These are phyloP conservation scores for Xerocomus alliaceus DNA, from an alignment of 1,284 basidiomycete genomes.

Conservation along the genomic window DNA sequence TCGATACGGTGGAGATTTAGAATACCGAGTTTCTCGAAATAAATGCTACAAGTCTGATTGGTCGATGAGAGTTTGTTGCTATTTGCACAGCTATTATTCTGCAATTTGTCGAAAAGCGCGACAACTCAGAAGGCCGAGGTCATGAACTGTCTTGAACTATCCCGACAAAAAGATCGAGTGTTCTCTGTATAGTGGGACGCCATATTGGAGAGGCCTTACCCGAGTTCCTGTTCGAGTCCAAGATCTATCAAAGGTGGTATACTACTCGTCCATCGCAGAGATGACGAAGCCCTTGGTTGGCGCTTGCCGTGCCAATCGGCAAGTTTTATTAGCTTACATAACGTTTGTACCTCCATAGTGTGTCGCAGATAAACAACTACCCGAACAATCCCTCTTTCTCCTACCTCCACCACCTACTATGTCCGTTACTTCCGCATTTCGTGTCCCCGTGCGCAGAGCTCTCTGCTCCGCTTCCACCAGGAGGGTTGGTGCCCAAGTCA, in stretches of 20 bases:
- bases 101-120: not conserved
- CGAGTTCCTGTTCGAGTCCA: not conserved
- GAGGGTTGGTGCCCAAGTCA: constrained; percentile 33
- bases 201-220: no score
- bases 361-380: constrained; percentile 17
- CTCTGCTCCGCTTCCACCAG: constrained; percentile 45
- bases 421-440: constrained; percentile 55
- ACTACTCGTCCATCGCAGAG: constrained; percentile 33
- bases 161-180: not conserved
- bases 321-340: no score
- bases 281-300: no score
- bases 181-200: no score
- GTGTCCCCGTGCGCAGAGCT: constrained; percentile 53
- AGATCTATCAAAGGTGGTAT: not conserved
- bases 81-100: constrained; percentile 1
- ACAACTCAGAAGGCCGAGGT: not conserved
- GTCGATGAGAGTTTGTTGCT: constrained; percentile 4
- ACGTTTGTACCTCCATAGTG: not conserved
- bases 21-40: no score
- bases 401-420: constrained; percentile 44
- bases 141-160: not conserved
- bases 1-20: no score
- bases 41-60: no score
- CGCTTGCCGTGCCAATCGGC: no score
- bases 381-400: constrained; percentile 11